Evolutionary conservation across 1,284 basidiomycete genomes (phyloP).

Genomic region (Acaromyces ingoldii): DNA sequence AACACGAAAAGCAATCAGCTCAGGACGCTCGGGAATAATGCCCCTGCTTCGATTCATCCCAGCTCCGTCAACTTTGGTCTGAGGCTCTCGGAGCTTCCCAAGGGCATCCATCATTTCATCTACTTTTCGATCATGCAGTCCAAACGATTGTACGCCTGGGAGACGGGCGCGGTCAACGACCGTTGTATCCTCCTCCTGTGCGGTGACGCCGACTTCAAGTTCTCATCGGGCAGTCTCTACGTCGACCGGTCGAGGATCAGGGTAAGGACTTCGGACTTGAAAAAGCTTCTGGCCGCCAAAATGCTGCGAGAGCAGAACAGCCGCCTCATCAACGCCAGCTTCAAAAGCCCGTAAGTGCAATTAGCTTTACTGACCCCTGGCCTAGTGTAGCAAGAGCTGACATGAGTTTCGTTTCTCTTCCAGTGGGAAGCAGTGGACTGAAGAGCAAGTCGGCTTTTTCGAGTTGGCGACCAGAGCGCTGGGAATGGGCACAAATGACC

Average conservation of each 20-base stretch:
- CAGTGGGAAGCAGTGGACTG: conserved; percentile 62
- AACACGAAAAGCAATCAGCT: conserved; percentile 58
- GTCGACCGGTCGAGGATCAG: conserved; percentile 83
- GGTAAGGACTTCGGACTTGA: conserved; percentile 60
- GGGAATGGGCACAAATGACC: conserved; percentile 35
- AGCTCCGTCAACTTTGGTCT: conserved; percentile 37
- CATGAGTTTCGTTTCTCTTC: conserved; percentile 21
- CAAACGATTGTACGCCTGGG: conserved; percentile 89
- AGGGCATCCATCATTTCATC: conserved; percentile 16
- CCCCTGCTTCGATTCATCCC: conserved; percentile 78
- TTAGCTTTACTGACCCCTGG: not conserved
- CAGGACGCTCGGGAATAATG: conserved; percentile 82
- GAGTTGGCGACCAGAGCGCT: conserved; percentile 52
- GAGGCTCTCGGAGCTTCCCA: conserved; percentile 49
- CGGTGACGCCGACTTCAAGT: conserved; percentile 86
- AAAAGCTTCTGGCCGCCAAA: conserved; percentile 74
- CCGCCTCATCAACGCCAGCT: conserved; percentile 60
- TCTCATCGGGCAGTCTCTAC: conserved; percentile 66
- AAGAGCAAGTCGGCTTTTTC: conserved; percentile 65
- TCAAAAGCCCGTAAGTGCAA: conserved; percentile 14
- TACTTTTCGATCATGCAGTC: conserved; percentile 65
- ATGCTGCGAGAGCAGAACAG: conserved; percentile 67
- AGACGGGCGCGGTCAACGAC: conserved; percentile 84
- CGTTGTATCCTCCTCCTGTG: conserved; percentile 76
- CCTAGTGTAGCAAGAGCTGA: not conserved